phyloP scores from a whole-genome alignment of 805 yeast genomes.

The Starmerella kuoi region DNA sequence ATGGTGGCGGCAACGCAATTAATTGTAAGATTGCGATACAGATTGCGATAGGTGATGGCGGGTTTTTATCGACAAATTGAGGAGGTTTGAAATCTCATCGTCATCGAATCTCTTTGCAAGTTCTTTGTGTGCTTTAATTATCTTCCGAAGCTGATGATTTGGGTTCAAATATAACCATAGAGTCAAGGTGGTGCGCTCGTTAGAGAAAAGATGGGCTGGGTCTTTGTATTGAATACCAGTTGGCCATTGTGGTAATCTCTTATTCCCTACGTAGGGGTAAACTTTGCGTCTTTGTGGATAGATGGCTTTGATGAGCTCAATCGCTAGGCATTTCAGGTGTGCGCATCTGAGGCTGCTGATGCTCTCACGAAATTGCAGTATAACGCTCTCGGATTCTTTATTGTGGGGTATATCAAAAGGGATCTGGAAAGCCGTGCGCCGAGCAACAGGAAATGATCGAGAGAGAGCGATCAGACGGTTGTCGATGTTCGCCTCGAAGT shows the following conservation, averaged over 20 bases:
- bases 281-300: constrained; percentile 3
- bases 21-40: no score
- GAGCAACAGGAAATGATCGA: no score
- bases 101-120: no score
- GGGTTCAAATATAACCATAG: constrained; percentile 6
- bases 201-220: constrained; percentile 4
- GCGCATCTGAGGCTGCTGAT: neutral
- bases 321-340: neutral
- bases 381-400: neutral
- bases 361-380: neutral
- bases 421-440: no score
- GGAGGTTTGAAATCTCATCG: no score
- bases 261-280: neutral
- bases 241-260: constrained; percentile 2
- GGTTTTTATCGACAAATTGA: no score
- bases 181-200: constrained; percentile 1
- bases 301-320: neutral
- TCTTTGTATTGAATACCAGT: constrained; percentile 4
- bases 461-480: no score
- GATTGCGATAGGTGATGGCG: no score
- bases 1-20: no score
- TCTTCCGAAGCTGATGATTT: neutral
- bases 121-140: neutral
- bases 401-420: no score
- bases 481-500: no score